These are phyloP conservation scores for Yueomyces sp. DNA, from an alignment of 1,139 yeast genomes.

Conservation along the genomic window DNA sequence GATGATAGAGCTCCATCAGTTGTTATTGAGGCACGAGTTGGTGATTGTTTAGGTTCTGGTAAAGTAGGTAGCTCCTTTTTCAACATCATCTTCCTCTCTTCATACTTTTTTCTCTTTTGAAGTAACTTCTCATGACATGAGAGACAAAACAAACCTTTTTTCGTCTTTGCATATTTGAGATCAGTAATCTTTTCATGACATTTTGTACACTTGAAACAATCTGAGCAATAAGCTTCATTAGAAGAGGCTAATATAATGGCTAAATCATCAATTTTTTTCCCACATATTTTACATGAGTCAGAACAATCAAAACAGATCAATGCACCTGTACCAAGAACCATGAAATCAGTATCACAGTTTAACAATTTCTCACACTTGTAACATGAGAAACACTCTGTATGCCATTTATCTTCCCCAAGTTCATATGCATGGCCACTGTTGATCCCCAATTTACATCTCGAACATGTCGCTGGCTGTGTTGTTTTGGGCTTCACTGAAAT, in stretches of 20 bases:
- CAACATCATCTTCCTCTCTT: conserved; percentile 27
- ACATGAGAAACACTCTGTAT: conserved; percentile 80
- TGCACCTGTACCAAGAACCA: conserved; percentile 83
- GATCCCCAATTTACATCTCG: not conserved
- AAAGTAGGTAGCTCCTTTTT: conserved; percentile 2
- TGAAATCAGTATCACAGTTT: conserved; percentile 75
- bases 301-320: conserved; percentile 84
- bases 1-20: not conserved
- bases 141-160: conserved; percentile 90
- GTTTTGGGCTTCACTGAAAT: conserved; percentile 3
- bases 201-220: conserved; percentile 80
- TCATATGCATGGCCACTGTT: conserved; percentile 30
- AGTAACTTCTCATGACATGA: conserved; percentile 75
- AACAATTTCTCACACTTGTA: conserved; percentile 65
- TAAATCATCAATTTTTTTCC: conserved; percentile 77
- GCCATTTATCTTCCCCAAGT: conserved; percentile 88
- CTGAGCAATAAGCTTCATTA: conserved; percentile 85
- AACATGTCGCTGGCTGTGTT: not conserved
- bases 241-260: conserved; percentile 72
- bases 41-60: not conserved
- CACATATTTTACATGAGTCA: conserved; percentile 75
- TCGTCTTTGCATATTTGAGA: conserved; percentile 81
- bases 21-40: not conserved
- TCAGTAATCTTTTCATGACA: conserved; percentile 84
- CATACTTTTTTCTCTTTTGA: conserved; percentile 16